Evolutionary conservation across 495 filamentous ascomycete species (phyloP), one percentile per base, ranked within the genome.

Genomic region (Xylaria grammica): DNA sequence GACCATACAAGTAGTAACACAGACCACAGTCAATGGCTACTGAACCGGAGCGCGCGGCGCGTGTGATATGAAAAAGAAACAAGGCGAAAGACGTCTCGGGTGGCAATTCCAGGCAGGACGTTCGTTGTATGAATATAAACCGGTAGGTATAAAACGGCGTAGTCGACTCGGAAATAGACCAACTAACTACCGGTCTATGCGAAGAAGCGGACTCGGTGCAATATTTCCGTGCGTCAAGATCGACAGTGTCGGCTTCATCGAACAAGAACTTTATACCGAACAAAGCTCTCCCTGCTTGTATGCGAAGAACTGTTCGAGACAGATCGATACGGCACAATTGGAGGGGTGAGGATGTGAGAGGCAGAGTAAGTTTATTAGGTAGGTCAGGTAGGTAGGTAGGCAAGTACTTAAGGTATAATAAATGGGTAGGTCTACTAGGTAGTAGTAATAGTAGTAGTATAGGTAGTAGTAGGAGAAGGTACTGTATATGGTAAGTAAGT

Each of bases 151-250:
- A 54, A 30, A 36, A 10, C 13, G 34, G 32, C 38, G n/a, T 26
- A 13, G 53, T 40, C 34, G 34, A 56, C 53, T 56, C 53, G 53
- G 53, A 30, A 17, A 42, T 11, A 42, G 22, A 61, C 8, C n/a
- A 24, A 55, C 36, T 22, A 26, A 27, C 30, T 22, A 32, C 32
- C 4, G 24, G 48, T 5, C 24, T 13, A 30, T 2, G 19, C 48
- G 30, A 62, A 52, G 34, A 61, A 36, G 59, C 59, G 46, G 48
- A 20, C 59, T 44, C 34, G 42, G 42, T 59, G 56, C 36, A 49
- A 52, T 40, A 15, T 19, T 44, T 20, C 7, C n/a, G 10, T 51
- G 52, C 32, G 17, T 48, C 30, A 26, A 38, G 17, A 11, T 22
- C 34, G 32, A 22, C 10, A 20, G 55, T 38, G 55, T 34, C 56